Evolutionary conservation across 495 filamentous ascomycete species (phyloP).

Genomic region (Hypoxylon trugodes): DNA sequence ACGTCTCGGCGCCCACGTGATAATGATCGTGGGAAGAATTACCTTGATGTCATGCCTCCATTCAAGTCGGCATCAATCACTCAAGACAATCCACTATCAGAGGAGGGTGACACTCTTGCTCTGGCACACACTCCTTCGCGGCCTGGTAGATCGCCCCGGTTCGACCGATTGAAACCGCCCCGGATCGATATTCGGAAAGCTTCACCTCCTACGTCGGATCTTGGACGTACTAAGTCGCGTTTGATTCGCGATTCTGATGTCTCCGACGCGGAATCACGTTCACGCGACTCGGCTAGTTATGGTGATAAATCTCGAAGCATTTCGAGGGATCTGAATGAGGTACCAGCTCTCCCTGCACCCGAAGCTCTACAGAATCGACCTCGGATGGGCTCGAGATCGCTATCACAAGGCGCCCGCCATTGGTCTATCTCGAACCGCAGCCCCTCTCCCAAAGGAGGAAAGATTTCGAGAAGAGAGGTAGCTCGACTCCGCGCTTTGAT

Average conservation of each 20-base stretch:
- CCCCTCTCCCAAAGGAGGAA: constrained; percentile 47
- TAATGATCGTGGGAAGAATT: constrained; percentile 43
- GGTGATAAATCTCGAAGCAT: constrained; percentile 7
- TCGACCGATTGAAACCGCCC: constrained; percentile 67
- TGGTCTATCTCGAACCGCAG: constrained; percentile 79
- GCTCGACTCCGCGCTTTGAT: constrained; percentile 77
- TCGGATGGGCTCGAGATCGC: constrained; percentile 18
- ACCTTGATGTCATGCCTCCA: constrained; percentile 52
- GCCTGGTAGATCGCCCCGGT: constrained; percentile 55
- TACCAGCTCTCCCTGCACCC: constrained; percentile 35
- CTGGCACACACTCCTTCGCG: constrained; percentile 34
- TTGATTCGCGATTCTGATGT: constrained; percentile 39
- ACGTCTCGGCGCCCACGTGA: constrained; percentile 36
- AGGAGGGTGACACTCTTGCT: constrained; percentile 20
- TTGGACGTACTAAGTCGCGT: constrained; percentile 32
- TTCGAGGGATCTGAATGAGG: constrained; percentile 41
- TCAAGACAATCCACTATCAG: constrained; percentile 17
- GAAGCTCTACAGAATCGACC: constrained; percentile 8
- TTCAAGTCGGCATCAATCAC: constrained; percentile 41
- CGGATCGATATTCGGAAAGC: constrained; percentile 66
- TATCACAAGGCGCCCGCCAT: constrained; percentile 51
- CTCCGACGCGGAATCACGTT: constrained; percentile 50
- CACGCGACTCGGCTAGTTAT: background rate
- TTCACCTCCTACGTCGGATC: constrained; percentile 53
- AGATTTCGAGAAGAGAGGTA: constrained; percentile 70